A percentile compares a stretch with the other conserved stretches of the same genome.
Evolutionary conservation across 257 asterid genomes (phyloP).

Genomic region (Fraxinus anomala): DNA sequence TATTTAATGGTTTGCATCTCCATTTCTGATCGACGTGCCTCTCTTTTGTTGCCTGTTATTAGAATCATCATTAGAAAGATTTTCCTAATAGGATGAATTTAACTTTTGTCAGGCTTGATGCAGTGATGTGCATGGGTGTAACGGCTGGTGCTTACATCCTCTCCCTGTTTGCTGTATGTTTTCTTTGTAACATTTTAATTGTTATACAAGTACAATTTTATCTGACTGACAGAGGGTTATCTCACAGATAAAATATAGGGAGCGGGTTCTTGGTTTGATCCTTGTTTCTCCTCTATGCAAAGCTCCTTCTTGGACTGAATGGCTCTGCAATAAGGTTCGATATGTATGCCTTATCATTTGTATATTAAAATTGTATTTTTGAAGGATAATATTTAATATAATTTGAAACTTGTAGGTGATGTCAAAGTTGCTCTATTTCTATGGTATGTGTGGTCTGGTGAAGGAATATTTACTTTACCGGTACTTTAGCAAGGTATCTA

Average conservation of each 20-base stretch:
- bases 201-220: background rate
- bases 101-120: constrained; percentile 69
- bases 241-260: constrained; percentile 71
- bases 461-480: constrained; percentile 80
- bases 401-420: constrained; percentile 56
- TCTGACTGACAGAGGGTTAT: constrained; percentile 23
- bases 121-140: constrained; percentile 98
- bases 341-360: constrained; percentile 8
- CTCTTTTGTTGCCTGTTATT: constrained; percentile 20
- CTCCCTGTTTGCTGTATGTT: constrained; percentile 78
- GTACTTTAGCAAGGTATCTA: constrained; percentile 84
- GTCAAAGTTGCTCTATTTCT: constrained; percentile 81
- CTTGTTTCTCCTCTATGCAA: constrained; percentile 91
- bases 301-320: constrained; percentile 92
- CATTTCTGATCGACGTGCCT: background rate
- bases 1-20: background rate
- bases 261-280: constrained; percentile 88
- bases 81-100: constrained; percentile 28
- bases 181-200: constrained; percentile 8
- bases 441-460: constrained; percentile 81
- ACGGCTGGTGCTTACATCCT: constrained; percentile 93
- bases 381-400: constrained; percentile 12
- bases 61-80: background rate
- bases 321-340: constrained; percentile 83
- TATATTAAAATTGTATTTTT: constrained; percentile 5